Evolutionary conservation across 345 rosid species (phyloP).

Genomic region (Rhodomyrtus tomentosa): DNA sequence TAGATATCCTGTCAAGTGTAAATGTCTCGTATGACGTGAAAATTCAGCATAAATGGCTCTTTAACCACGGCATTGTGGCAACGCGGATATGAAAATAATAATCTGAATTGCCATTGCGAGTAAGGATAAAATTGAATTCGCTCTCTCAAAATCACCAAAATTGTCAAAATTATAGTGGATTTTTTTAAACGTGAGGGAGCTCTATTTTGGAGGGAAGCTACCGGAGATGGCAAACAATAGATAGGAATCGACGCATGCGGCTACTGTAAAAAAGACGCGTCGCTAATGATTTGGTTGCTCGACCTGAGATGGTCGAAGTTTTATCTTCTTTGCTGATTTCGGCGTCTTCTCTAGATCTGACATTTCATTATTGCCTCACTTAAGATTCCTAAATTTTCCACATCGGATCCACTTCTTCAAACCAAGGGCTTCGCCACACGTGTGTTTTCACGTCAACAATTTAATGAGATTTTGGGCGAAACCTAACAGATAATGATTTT

Average conservation of each 20-base stretch:
- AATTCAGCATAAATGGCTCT: background rate
- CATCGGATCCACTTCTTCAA: background rate
- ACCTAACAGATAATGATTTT: background rate
- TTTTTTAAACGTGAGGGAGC: background rate
- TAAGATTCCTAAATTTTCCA: background rate
- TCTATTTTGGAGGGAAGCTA: background rate
- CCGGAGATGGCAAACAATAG: background rate
- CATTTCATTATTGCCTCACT: no score
- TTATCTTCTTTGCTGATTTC: background rate
- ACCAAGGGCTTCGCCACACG: background rate
- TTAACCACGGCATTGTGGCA: background rate
- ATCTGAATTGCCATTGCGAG: background rate
- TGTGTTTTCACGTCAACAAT: background rate
- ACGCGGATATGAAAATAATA: background rate
- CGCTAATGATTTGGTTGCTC: background rate
- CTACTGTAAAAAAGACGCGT: background rate
- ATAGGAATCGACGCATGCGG: background rate
- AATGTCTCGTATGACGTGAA: background rate
- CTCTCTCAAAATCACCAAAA: background rate
- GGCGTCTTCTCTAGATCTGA: background rate
- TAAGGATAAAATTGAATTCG: background rate
- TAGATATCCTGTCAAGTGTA: background rate
- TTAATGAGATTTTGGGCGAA: background rate
- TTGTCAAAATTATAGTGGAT: fast-evolving
- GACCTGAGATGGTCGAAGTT: background rate